Conservation (phyloP, 2,329 filamentous ascomycete species). For the Simplicillium sp. region DNA sequence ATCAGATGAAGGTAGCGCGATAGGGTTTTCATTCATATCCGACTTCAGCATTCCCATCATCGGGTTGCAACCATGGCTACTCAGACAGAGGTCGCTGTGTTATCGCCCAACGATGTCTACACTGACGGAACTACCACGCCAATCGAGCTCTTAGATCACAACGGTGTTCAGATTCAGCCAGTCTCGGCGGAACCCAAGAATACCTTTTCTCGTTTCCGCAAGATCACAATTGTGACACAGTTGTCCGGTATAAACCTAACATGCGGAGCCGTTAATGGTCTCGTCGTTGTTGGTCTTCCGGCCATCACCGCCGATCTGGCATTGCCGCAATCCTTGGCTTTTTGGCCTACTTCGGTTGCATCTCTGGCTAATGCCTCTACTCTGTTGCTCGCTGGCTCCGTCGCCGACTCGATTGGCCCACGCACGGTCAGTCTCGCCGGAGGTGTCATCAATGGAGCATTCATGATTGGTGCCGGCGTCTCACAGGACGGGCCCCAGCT, state of each 20-base stretch:
- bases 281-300: constrained; percentile 29
- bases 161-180: too few relatives aligned
- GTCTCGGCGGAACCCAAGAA: too few relatives aligned
- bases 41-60: too few relatives aligned
- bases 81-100: too few relatives aligned
- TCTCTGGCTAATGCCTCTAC: constrained; percentile 24
- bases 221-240: constrained; percentile 2
- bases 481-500: constrained; percentile 20
- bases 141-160: too few relatives aligned
- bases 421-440: constrained; percentile 22
- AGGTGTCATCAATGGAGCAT: constrained; percentile 16
- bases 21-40: too few relatives aligned
- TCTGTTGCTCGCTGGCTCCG: constrained; percentile 26
- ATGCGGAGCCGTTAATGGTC: constrained; percentile 17
- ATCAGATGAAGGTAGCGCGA: too few relatives aligned
- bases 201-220: background rate
- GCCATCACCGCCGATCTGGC: constrained; percentile 26
- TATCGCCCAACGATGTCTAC: too few relatives aligned
- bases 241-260: constrained; percentile 17
- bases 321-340: constrained; percentile 20
- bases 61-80: too few relatives aligned
- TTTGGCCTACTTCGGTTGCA: constrained; percentile 29
- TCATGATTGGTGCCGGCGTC: constrained; percentile 22
- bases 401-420: constrained; percentile 26
- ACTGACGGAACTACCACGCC: too few relatives aligned